phyloP scores from a whole-genome alignment of 2,329 filamentous ascomycete genomes.

The Fonsecaea monophora region DNA sequence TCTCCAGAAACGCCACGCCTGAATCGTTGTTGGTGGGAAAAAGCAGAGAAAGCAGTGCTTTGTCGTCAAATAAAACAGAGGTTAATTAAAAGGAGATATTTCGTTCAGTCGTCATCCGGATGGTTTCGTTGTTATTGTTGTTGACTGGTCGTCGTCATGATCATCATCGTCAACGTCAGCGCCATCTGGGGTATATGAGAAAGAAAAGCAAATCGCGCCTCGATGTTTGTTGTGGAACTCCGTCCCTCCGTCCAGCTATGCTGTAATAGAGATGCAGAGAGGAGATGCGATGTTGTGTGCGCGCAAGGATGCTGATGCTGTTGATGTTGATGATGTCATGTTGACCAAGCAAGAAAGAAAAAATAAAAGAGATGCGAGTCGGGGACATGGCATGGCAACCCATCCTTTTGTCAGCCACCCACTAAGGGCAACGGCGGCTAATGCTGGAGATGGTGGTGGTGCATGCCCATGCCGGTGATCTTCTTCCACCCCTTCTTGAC shows the following conservation, averaged over 20 bases:
- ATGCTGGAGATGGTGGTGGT: background rate
- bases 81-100: background rate
- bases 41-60: too few relatives aligned
- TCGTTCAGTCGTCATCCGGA: background rate
- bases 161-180: background rate
- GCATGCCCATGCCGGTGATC: conserved; percentile 27
- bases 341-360: too few relatives aligned
- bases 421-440: background rate
- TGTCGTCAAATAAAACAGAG: background rate
- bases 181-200: background rate
- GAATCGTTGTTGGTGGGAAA: background rate
- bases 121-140: background rate
- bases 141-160: background rate
- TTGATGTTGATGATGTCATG: too few relatives aligned
- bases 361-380: too few relatives aligned
- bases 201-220: background rate
- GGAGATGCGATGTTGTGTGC: background rate
- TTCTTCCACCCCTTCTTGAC: conserved; percentile 40
- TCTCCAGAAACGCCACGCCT: background rate
- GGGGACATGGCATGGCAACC: too few relatives aligned
- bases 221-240: background rate
- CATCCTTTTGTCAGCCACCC: too few relatives aligned
- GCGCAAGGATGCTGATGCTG: too few relatives aligned
- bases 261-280: background rate
- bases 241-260: background rate